These are phyloP conservation scores for Moesziomyces sp. DNA, from an alignment of 1,284 basidiomycete species.

Conservation along the genomic window DNA sequence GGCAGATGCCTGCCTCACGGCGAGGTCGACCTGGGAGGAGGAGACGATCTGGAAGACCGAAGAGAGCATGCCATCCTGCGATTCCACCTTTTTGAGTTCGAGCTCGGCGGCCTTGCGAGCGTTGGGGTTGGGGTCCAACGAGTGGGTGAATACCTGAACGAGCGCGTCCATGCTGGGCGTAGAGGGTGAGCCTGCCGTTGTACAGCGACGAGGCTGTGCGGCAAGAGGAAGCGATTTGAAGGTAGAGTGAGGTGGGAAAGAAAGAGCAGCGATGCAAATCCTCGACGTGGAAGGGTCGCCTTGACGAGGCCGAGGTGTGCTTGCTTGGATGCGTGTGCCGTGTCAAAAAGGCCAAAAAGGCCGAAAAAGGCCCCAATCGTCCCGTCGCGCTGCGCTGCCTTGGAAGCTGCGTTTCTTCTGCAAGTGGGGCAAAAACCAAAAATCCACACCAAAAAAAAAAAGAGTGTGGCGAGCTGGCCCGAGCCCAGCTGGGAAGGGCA, in stretches of 20 bases:
- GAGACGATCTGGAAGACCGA: conserved; percentile 60
- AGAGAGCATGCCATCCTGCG: conserved; percentile 63
- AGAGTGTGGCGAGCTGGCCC: conserved; percentile 4
- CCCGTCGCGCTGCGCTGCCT: background rate
- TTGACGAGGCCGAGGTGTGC: conserved; percentile 2
- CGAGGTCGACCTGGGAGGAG: conserved; percentile 47
- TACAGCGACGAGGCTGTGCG: background rate
- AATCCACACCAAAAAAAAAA: background rate
- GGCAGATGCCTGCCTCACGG: conserved; percentile 62
- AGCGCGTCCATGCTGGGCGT: conserved; percentile 40
- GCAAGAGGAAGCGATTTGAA: background rate
- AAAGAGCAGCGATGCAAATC: background rate
- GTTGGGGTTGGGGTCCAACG: conserved; percentile 60
- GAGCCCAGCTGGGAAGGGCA: background rate
- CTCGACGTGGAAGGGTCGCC: background rate
- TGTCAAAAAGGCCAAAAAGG: background rate
- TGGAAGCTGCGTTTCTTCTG: background rate
- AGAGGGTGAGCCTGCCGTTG: background rate
- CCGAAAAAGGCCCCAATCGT: background rate
- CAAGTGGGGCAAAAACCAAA: no score
- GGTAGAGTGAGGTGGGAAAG: background rate
- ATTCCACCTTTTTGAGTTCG: conserved; percentile 62
- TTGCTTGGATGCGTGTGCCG: background rate
- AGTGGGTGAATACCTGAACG: conserved; percentile 46
- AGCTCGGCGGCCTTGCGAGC: conserved; percentile 63